Base-by-base conservation (phyloP, 2,329 filamentous ascomycete species). In the Neonectria punicea region DNA sequence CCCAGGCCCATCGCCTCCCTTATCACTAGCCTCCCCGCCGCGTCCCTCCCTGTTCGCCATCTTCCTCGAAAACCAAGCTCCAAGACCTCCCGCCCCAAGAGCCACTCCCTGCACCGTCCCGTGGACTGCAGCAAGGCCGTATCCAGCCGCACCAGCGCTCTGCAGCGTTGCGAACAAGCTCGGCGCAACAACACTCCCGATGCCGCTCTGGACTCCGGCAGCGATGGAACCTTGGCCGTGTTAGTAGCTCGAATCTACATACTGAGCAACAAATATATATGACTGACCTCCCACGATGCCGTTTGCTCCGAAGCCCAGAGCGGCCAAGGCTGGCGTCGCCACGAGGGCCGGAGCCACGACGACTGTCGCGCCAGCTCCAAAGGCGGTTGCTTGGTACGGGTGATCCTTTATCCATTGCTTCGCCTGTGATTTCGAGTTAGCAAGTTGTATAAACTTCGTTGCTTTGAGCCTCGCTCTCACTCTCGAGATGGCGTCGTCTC, bases 61-160 rank as follows among this genome's bases (percentile, higher is more conserved):
- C 32, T 20, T 13, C 39, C 16, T 39, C 22, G 18, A 43, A 25
- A 20, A 20, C 34, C 13, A 30, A 13, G 4, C 46, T n/a, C n/a
- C 58, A 54, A 6, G 9, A 7, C 53, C 34, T n/a, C 32, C 64
- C 0, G 25, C 16, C 10, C 4, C 63, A 28, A 49, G 8, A 18
- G 41, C 32, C 10, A 10, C 57, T 5, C 47, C 61, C 43, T 73
- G 72, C n/a, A 73, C 58, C 0, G 53, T 67, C 2, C 66, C 66
- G 1, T 73, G 36, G 1, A 77, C 71, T 3, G 53, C 63, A 0
- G 70, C 68, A 3, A 70, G 58, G 1, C 75, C 75, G 11, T 69
- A 73, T 1, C 79, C 79, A 0, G 73, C 76, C 2, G 67, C 69
- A 0, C 60, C 78, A 0, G 76, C 78, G 47, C 77, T 79, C 67